Conservation (phyloP, 495 filamentous ascomycete species). For the Penicillium desertorum region DNA sequence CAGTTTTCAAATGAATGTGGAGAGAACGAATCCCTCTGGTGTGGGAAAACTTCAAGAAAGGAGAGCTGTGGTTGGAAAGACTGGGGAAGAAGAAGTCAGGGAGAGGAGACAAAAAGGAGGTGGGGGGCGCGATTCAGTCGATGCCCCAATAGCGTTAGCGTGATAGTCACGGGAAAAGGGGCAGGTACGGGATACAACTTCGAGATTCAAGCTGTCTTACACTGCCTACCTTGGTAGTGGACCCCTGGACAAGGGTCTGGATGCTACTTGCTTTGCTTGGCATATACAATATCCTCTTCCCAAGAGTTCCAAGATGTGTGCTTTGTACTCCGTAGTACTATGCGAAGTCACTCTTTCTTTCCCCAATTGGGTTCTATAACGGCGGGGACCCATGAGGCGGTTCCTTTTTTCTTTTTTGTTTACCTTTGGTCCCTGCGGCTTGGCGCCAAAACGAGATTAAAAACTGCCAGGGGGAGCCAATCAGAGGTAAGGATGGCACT, state of each 20-base stretch:
- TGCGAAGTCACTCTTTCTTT: neutral
- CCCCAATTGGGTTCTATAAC: neutral
- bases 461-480: conserved; percentile 19
- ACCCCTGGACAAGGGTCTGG: conserved; percentile 3
- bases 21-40: conserved; percentile 50
- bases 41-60: conserved; percentile 36
- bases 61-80: conserved; percentile 19
- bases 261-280: conserved; percentile 1
- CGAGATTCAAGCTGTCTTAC: conserved; percentile 2
- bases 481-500: neutral
- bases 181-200: neutral
- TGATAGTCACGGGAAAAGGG: conserved; percentile 17
- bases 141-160: conserved; percentile 20
- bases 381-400: neutral
- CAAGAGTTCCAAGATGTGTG: neutral
- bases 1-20: conserved; percentile 44
- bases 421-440: conserved; percentile 9
- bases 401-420: conserved; percentile 2
- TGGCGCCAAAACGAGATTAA: conserved; percentile 20
- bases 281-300: conserved; percentile 2
- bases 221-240: conserved; percentile 11
- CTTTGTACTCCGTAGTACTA: too few species aligned
- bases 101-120: conserved; percentile 26
- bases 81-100: conserved; percentile 24
- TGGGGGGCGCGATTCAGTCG: conserved; percentile 8